Percentiles rank a stretch among this genome's conserved stretches.
Conservation (phyloP, 1,284 basidiomycete genomes). For the Sanguinoderma infundibulare region DNA sequence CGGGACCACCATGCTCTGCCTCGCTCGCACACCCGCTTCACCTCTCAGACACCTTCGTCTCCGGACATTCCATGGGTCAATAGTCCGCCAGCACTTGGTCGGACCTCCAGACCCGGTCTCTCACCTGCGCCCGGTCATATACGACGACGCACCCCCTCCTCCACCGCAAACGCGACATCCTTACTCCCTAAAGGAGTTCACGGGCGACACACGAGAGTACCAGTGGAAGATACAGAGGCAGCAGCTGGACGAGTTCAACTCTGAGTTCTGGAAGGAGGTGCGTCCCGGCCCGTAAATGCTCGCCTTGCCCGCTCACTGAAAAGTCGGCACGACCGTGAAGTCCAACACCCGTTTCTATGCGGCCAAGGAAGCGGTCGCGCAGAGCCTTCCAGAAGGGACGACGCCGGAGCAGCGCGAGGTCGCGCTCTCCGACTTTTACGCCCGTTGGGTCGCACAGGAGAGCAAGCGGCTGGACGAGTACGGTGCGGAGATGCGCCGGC, state of each 20-base stretch:
- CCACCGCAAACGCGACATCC: conserved; percentile 51
- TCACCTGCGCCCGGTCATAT: conserved; percentile 77
- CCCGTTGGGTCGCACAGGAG: conserved; percentile 73
- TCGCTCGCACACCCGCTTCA: conserved; percentile 8
- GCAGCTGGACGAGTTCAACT: conserved; percentile 72
- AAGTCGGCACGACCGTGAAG: conserved; percentile 39
- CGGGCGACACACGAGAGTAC: conserved; percentile 53
- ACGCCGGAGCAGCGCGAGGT: conserved; percentile 59
- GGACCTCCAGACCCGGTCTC: conserved; percentile 77
- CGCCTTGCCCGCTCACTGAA: neutral
- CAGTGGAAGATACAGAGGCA: conserved; percentile 72
- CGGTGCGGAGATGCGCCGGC: conserved; percentile 63
- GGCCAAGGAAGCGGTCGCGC: conserved; percentile 60
- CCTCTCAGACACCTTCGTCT: neutral
- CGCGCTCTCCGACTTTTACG: conserved; percentile 72
- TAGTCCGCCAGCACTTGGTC: conserved; percentile 50
- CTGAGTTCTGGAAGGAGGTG: conserved; percentile 79
- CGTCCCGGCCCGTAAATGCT: conserved; percentile 35
- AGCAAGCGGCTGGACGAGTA: conserved; percentile 57
- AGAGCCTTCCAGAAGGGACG: conserved; percentile 56
- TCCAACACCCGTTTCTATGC: conserved; percentile 75
- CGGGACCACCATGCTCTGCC: conserved; percentile 26
- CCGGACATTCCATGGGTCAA: conserved; percentile 48
- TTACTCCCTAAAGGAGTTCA: conserved; percentile 76
- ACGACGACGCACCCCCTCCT: conserved; percentile 55